Evolutionary conservation across 768 basidiomycete genomes (phyloP).

Genomic region (Ramaria sp.): DNA sequence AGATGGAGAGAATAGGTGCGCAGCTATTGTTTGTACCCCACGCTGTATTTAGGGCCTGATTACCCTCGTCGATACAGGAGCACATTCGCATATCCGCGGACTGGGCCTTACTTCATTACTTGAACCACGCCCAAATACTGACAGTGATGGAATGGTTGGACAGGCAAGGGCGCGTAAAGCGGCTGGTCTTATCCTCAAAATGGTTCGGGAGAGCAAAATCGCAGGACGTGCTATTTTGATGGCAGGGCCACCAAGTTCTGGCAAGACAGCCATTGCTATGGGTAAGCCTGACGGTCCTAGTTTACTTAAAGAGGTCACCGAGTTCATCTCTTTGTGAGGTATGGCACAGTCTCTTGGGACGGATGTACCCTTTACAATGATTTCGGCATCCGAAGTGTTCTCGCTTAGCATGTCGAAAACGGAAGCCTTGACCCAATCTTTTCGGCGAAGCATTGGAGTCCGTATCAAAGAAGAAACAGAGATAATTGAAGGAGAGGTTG

Average conservation of each 20-base stretch:
- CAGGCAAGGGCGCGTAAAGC: constrained; percentile 95
- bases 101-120: constrained; percentile 87
- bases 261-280: constrained; percentile 96
- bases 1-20: constrained; percentile 87
- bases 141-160: constrained; percentile 94
- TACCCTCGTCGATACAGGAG: constrained; percentile 36
- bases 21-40: background rate
- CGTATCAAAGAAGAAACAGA: constrained; percentile 97
- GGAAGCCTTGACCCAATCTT: constrained; percentile 93
- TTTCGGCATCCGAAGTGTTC: constrained; percentile 96
- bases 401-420: constrained; percentile 98
- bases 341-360: constrained; percentile 93
- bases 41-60: background rate
- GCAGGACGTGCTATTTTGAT: constrained; percentile 95
- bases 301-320: background rate
- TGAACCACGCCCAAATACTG: constrained; percentile 61
- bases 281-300: constrained; percentile 35
- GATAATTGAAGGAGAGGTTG: constrained; percentile 95
- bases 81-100: constrained; percentile 92
- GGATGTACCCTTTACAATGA: constrained; percentile 97
- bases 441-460: constrained; percentile 92
- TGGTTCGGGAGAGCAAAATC: constrained; percentile 95
- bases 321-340: constrained; percentile 32
- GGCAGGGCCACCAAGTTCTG: constrained; percentile 93
- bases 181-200: constrained; percentile 93